Percentiles rank a stretch among this genome's conserved stretches.
phyloP scores from a whole-genome alignment of 2,329 filamentous ascomycete genomes.

The Hypoxylon sp. region DNA sequence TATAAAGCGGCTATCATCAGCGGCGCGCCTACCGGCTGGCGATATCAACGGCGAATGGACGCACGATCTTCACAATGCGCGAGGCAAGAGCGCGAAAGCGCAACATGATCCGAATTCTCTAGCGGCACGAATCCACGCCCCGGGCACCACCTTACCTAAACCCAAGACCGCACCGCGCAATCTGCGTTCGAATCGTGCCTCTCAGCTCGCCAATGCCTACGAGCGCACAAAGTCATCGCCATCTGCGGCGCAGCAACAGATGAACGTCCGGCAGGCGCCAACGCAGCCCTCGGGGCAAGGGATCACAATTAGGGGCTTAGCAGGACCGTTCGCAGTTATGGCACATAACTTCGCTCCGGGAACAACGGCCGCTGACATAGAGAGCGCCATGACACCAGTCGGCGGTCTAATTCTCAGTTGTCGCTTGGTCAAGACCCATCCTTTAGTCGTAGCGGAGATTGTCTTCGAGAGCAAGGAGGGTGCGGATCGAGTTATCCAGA shows the following conservation, averaged over 20 bases:
- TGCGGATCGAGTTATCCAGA: constrained; percentile 80
- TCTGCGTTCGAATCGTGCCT: constrained; percentile 54
- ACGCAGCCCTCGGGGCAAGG: constrained; percentile 58
- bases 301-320: constrained; percentile 80
- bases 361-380: constrained; percentile 85
- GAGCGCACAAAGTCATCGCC: constrained; percentile 59
- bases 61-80: constrained; percentile 74
- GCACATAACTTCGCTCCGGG: constrained; percentile 87
- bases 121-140: constrained; percentile 63
- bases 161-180: constrained; percentile 45
- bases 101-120: constrained; percentile 59
- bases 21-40: constrained; percentile 60
- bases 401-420: constrained; percentile 79
- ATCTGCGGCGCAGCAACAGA: constrained; percentile 53
- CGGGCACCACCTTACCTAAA: constrained; percentile 55
- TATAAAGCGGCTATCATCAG: constrained; percentile 54
- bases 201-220: constrained; percentile 64
- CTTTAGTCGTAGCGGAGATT: constrained; percentile 84
- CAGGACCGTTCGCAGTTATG: constrained; percentile 79
- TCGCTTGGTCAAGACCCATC: constrained; percentile 75
- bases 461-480: constrained; percentile 80
- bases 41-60: constrained; percentile 79
- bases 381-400: constrained; percentile 83
- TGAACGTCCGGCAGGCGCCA: constrained; percentile 52
- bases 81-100: constrained; percentile 60